Percentiles rank a stretch among this genome's conserved stretches.
phyloP scores from a whole-genome alignment of 257 asterid species.

The Fraxinus pennsylvanica region DNA sequence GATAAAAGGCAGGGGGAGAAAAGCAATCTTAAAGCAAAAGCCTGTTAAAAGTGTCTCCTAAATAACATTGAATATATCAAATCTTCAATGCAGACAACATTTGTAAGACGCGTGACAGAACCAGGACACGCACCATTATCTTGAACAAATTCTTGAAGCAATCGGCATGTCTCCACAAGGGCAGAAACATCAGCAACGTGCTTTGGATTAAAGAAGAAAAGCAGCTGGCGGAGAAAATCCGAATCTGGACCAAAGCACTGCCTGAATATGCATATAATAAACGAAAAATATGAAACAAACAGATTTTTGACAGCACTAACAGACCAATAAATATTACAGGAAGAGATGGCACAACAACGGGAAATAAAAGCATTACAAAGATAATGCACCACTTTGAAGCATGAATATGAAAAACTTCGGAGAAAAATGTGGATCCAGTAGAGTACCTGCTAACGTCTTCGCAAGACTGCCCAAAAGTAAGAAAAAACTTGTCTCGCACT shows the following conservation, averaged over 20 bases:
- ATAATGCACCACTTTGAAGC: slow-evolving; percentile 17
- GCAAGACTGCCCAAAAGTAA: slow-evolving; percentile 63
- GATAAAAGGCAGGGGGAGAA: background rate
- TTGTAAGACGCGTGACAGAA: slow-evolving; percentile 9
- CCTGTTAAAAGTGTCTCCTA: background rate
- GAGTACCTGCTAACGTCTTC: slow-evolving; percentile 72
- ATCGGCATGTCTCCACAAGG: slow-evolving; percentile 77
- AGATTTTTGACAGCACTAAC: slow-evolving; percentile 12
- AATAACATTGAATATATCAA: background rate
- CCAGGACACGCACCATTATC: slow-evolving; percentile 60
- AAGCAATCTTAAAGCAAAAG: slow-evolving; percentile 15
- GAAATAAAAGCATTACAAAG: slow-evolving; percentile 8
- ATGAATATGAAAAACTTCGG: slow-evolving; percentile 12
- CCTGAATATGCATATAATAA: slow-evolving; percentile 51
- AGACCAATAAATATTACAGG: slow-evolving; percentile 17
- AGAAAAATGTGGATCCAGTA: slow-evolving; percentile 21
- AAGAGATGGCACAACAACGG: slow-evolving; percentile 11
- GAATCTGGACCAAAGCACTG: slow-evolving; percentile 83
- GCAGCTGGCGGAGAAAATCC: slow-evolving; percentile 69
- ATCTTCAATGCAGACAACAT: slow-evolving; percentile 9
- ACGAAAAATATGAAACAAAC: slow-evolving; percentile 21
- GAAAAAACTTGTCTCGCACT: slow-evolving; percentile 73
- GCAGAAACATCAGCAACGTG: slow-evolving; percentile 66
- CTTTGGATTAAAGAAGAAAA: slow-evolving; percentile 87
- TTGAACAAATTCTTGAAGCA: slow-evolving; percentile 61